Base-by-base conservation (phyloP, 2,329 filamentous ascomycete species). In the Aspergillus niger region DNA sequence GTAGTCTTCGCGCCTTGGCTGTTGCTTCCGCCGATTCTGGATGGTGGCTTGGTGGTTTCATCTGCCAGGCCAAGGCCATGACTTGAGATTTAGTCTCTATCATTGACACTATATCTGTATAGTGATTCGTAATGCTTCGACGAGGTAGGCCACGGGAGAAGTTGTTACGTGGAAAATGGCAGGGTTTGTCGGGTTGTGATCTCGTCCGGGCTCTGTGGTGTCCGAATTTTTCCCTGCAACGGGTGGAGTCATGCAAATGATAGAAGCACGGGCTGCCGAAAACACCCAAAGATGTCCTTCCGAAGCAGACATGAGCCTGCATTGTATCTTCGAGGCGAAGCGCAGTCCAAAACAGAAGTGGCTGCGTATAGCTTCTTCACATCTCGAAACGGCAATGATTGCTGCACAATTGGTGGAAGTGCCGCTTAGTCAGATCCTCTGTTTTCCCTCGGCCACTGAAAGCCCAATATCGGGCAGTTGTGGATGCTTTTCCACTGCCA, bases 1-100 rank as follows among this genome's bases (percentile, higher is more conserved):
- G 52, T 55, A 44, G 22, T 44, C 32, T 44, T 55, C n/a, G 43
- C 26, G 32, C 38, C 52, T 55, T 55, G 52, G 52, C 52, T 55
- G 39, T 28, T 43, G 52, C 11, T 55, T 22, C 41, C 28, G 38
- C 38, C 22, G 26, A 26, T 15, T 44, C 38, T 41, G 26, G 24
- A 28, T 44, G 52, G 10, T 11, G 17, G 38, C 36, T 41, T 24
- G 24, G 52, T n/a, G 24, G 52, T 55, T 55, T 55, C 52, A 55
- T 55, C 38, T 28, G n/a, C 15, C 11, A 44, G 2, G 41, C 41
- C 20, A 44, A 44, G 52, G n/a, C 17, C 24, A 26, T 2, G 13
- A 30, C 8, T n/a, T n/a, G 7, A 26, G 1, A 4, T 7, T 43
- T 39, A 41, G 36, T 22, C 22, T 13, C 24, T 48, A 5, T 13